phyloP scores from a whole-genome alignment of 192 early-diverging fungal genomes.

The Entomortierella parvispora region DNA sequence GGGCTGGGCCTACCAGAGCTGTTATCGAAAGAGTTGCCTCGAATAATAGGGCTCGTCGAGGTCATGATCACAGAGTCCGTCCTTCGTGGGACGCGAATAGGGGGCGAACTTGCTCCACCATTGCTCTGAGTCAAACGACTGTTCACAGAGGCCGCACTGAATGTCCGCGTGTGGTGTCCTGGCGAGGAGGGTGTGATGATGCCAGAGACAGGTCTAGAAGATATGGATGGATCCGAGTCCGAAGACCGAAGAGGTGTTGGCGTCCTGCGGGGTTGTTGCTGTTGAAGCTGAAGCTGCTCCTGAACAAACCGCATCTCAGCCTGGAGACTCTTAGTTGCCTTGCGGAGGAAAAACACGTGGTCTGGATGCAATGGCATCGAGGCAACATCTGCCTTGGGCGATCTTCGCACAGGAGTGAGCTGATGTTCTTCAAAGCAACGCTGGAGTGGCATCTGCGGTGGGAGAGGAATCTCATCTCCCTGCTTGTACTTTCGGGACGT shows the following conservation, averaged over 20 bases:
- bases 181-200: conserved; percentile 20
- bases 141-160: conserved; percentile 9
- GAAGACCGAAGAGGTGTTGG: conserved; percentile 11
- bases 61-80: conserved; percentile 48
- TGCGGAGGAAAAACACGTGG: conserved; percentile 39
- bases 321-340: conserved; percentile 45
- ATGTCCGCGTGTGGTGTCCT: conserved; percentile 7
- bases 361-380: conserved; percentile 48
- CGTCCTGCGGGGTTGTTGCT: not conserved
- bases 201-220: conserved; percentile 14
- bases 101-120: conserved; percentile 14
- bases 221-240: conserved; percentile 16
- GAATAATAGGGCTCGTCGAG: conserved; percentile 21
- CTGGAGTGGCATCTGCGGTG: conserved; percentile 20
- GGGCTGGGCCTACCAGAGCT: conserved; percentile 43
- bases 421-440: conserved; percentile 43
- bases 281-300: conserved; percentile 19
- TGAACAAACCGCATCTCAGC: conserved; percentile 46
- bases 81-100: conserved; percentile 33
- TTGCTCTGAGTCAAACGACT: conserved; percentile 3
- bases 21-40: conserved; percentile 34
- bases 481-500: conserved; percentile 21
- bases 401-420: conserved; percentile 25
- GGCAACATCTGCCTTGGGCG: conserved; percentile 48
- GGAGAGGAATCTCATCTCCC: conserved; percentile 27